Conservation (phyloP, 106 monocot genomes). For the Allium fistulosum region DNA sequence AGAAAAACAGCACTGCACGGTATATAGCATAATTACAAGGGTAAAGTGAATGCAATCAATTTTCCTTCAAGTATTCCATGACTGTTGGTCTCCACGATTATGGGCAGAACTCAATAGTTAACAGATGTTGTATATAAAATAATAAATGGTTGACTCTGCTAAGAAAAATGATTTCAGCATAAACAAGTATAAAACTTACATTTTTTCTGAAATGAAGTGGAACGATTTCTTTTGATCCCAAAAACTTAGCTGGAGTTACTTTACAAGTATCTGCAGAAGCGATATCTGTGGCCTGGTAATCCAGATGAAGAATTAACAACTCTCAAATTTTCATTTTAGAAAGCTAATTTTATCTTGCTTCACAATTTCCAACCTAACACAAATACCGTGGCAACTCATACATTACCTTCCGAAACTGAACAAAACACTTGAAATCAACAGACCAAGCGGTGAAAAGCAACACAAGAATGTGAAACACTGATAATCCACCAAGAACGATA, state of each 20-base stretch:
- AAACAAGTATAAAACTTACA: slow-evolving; percentile 1
- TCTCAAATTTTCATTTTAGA: too few relatives aligned
- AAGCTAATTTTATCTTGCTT: too few relatives aligned
- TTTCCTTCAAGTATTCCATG: too few relatives aligned
- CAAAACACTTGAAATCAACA: slow-evolving; percentile 76
- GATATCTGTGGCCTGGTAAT: slow-evolving; percentile 55
- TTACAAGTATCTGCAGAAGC: slow-evolving; percentile 61
- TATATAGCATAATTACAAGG: too few relatives aligned
- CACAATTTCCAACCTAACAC: too few relatives aligned
- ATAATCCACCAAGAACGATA: slow-evolving; percentile 71
- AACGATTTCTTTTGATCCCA: slow-evolving; percentile 87
- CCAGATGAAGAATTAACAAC: neutral
- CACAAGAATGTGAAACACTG: slow-evolving; percentile 56
- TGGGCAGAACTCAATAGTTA: too few relatives aligned
- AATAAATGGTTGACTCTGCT: too few relatives aligned
- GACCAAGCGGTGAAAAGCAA: slow-evolving; percentile 96
- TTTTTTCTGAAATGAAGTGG: slow-evolving; percentile 40
- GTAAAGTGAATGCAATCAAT: too few relatives aligned
- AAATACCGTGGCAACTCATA: too few relatives aligned
- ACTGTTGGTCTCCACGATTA: too few relatives aligned
- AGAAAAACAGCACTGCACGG: too few relatives aligned
- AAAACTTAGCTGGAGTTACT: slow-evolving; percentile 86
- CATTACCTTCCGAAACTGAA: slow-evolving; percentile 74
- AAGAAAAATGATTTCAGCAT: neutral
- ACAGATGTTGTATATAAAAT: too few relatives aligned